Evolutionary conservation across 2,329 filamentous ascomycete species (phyloP), one percentile per base, ranked within the genome.

Genomic region (Xylariaceae sp.): DNA sequence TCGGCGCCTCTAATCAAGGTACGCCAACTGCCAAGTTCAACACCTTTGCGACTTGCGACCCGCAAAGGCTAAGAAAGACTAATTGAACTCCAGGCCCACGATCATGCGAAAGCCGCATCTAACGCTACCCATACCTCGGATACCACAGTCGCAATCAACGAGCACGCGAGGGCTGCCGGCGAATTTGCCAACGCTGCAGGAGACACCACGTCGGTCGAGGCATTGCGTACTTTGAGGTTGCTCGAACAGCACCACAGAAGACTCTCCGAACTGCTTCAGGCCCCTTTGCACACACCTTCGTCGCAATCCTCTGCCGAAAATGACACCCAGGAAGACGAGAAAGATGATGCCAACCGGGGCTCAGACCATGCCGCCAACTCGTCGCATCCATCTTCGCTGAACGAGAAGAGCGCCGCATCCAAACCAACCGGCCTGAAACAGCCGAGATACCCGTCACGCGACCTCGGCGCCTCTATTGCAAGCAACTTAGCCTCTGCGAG

Each of bases 241-340:
- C 80, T 98, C 41, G 88, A 96, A 62, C 75, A 85, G 47, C 88
- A 98, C 60, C 92, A 98, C 60, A 78, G 81, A 50, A 81, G 80
- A 46, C 80, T 97, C 9, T 88, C 89, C 12, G 79, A 84, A 48
- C 78, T 96, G 29, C 76, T 97, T 48, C 83, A 83, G 55, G 76
- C 83, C 30, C 82, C 85, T 26, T 66, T 71, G 59, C 73, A 74
- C 37, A 67, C 71, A 41, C 69, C 75, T 27, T 58, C 64, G 6
- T 63, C 65, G 24, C 54, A 59, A 27, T 44, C 47, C 21, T 40
- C 60, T 12, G 50, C 62, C 33, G 67, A 69, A 47, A 56, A 60
- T 55, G 56, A 60, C 34, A 53, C 57, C 27, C 54, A 52, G 31
- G 43, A 51, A 15, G 63, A 62, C 30, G 66, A 67, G 47, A 68